These are phyloP conservation scores for Exophiala spinifera DNA, from an alignment of 2,329 filamentous ascomycete genomes.

Conservation along the genomic window DNA sequence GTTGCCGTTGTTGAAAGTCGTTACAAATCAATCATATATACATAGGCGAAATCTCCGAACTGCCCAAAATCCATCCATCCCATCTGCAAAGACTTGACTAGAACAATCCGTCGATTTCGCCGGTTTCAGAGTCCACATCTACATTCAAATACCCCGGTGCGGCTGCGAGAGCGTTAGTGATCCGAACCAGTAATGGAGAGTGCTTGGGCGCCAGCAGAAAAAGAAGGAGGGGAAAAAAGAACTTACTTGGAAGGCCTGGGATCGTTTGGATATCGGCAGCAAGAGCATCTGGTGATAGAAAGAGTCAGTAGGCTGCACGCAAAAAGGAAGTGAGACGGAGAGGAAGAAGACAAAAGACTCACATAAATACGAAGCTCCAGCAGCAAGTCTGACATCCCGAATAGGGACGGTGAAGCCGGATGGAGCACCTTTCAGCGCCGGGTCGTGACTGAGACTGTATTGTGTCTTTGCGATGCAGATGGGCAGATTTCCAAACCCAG, in stretches of 20 bases:
- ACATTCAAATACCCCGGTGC: conserved; percentile 95
- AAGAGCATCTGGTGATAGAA: not conserved
- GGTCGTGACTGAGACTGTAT: conserved; percentile 92
- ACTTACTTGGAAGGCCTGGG: conserved; percentile 72
- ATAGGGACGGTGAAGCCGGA: conserved; percentile 94
- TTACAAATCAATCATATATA: not conserved
- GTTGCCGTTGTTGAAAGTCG: not conserved
- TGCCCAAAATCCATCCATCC: too few relatives aligned
- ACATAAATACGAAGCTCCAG: conserved; percentile 91
- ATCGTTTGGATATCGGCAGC: conserved; percentile 82
- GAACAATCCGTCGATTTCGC: conserved; percentile 84
- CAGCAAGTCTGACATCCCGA: conserved; percentile 87
- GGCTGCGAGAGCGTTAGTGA: conserved; percentile 35
- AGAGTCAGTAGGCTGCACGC: not conserved
- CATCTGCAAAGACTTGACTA: conserved; percentile 38
- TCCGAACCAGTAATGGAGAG: not conserved
- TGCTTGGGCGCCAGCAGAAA: too few relatives aligned
- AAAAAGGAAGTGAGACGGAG: not conserved
- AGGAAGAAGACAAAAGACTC: conserved; percentile 39
- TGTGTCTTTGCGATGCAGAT: conserved; percentile 99
- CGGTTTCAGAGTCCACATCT: conserved; percentile 76
- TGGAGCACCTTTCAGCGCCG: conserved; percentile 89
- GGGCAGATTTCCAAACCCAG: conserved; percentile 87
- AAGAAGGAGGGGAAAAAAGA: not conserved
- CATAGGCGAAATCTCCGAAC: not conserved